Evolutionary conservation across 805 yeast genomes (phyloP).

Genomic region (Geotrichum ghanense): DNA sequence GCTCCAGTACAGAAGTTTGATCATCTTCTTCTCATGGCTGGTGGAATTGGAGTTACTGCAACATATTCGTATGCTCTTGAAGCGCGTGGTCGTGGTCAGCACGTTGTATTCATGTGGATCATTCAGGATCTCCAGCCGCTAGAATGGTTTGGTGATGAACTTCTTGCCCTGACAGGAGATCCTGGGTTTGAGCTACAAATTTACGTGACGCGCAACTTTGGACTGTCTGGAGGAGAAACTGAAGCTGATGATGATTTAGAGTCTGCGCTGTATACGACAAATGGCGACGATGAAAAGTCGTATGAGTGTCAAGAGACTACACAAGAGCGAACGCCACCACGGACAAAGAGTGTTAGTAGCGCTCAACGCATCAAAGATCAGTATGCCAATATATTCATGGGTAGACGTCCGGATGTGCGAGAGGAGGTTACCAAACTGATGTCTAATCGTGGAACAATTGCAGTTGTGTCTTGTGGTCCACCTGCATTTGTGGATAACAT

Average conservation of each 20-base stretch:
- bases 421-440: conserved; percentile 8
- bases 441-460: conserved; percentile 28
- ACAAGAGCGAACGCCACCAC: too few relatives aligned
- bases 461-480: conserved; percentile 50
- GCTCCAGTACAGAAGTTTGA: conserved; percentile 41
- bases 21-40: conserved; percentile 50
- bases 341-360: background rate
- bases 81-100: conserved; percentile 7
- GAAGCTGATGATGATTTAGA: background rate
- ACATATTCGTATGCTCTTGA: conserved; percentile 32
- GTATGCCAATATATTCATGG: background rate
- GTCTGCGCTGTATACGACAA: background rate
- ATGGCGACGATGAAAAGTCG: background rate
- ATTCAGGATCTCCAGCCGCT: conserved; percentile 19
- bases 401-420: conserved; percentile 8
- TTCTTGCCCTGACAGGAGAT: conserved; percentile 15
- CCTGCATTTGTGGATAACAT: conserved; percentile 42
- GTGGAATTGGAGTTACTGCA: conserved; percentile 70
- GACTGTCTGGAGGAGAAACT: background rate
- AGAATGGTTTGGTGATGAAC: conserved; percentile 21
- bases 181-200: conserved; percentile 22
- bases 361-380: background rate
- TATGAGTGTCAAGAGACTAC: background rate
- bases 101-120: conserved; percentile 24
- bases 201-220: conserved; percentile 15